These are phyloP conservation scores for Syzygium syzygioides DNA, from an alignment of 441 rosid genomes.

Conservation along the genomic window DNA sequence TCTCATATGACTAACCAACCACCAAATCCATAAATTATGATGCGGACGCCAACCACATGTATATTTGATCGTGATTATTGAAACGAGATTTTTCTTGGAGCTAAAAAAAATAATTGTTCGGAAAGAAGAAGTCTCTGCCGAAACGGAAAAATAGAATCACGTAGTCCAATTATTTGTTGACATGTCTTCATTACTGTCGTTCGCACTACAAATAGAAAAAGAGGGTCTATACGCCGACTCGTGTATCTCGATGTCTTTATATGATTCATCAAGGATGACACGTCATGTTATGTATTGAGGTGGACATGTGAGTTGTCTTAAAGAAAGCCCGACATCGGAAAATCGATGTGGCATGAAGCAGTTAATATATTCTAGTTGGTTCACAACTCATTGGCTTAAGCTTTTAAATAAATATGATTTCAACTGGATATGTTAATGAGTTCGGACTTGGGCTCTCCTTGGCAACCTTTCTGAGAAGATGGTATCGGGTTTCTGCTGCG, in stretches of 20 bases:
- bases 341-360: rapidly evolving
- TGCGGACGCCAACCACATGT: not conserved
- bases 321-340: too few species aligned
- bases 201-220: not conserved
- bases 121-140: not conserved
- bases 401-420: too few species aligned
- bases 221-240: not conserved
- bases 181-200: not conserved
- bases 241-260: rapidly evolving
- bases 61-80: not conserved
- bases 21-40: not conserved
- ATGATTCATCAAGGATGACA: not conserved
- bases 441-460: too few species aligned
- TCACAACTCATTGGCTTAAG: too few species aligned
- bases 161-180: not conserved
- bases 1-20: not conserved
- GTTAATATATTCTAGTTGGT: too few species aligned
- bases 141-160: not conserved
- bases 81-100: too few species aligned
- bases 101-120: not conserved
- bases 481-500: too few species aligned
- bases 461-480: too few species aligned
- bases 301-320: too few species aligned
- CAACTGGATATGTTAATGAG: too few species aligned
- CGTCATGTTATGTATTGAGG: too few species aligned